Percentiles rank a stretch among this genome's conserved stretches.
Evolutionary conservation across 257 asterid genomes (phyloP).

Genomic region (Orobanche coerulescens): DNA sequence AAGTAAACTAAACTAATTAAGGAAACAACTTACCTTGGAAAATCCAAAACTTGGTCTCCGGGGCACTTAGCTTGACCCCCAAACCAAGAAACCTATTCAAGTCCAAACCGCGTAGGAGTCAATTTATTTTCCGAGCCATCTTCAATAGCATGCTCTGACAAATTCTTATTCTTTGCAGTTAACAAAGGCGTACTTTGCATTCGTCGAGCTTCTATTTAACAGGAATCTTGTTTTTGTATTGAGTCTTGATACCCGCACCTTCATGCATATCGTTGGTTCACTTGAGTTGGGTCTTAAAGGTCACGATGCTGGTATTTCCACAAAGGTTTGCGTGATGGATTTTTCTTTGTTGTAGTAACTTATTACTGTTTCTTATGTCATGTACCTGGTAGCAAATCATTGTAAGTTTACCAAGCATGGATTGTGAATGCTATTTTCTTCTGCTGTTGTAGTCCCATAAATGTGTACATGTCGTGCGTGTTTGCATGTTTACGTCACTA

Average conservation of each 20-base stretch:
- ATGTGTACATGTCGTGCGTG: neutral
- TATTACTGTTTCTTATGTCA: conserved; percentile 9
- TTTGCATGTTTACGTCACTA: neutral
- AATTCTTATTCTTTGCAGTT: conserved; percentile 49
- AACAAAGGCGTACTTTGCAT: conserved; percentile 83
- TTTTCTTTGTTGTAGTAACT: conserved; percentile 12
- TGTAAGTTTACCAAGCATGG: conserved; percentile 9
- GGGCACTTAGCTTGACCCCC: no score
- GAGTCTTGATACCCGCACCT: conserved; percentile 72
- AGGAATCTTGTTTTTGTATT: conserved; percentile 64
- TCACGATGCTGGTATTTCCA: conserved; percentile 73
- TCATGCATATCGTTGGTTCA: conserved; percentile 83
- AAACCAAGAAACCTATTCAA: no score
- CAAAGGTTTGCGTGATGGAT: conserved; percentile 55
- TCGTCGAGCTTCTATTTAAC: conserved; percentile 82
- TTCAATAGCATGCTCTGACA: conserved; percentile 20
- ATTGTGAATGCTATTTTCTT: conserved; percentile 12
- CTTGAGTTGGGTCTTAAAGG: conserved; percentile 95
- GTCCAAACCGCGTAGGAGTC: no score
- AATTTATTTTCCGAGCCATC: no score
- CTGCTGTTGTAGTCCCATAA: conserved; percentile 12
- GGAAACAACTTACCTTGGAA: no score
- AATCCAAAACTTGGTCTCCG: no score
- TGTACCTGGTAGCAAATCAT: neutral
- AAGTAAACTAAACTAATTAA: no score